Percentiles rank a stretch among this genome's conserved stretches.
Evolutionary conservation across 2,329 filamentous ascomycete genomes (phyloP).

Genomic region (Epichloe sibirici): DNA sequence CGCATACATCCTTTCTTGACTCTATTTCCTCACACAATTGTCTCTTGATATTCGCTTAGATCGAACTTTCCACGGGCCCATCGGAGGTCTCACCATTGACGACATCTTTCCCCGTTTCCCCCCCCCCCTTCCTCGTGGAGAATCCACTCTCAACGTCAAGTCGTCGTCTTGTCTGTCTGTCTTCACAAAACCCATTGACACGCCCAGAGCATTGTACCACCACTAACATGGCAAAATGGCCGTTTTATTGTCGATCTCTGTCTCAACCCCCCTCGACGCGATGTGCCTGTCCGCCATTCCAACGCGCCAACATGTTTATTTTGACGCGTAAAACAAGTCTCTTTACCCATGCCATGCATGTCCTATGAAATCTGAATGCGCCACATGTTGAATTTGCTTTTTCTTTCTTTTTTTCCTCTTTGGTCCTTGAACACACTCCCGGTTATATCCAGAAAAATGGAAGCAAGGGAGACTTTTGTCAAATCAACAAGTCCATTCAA

Average conservation of each 20-base stretch:
- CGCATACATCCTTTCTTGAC: neutral
- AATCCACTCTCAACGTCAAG: neutral
- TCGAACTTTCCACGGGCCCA: constrained; percentile 1
- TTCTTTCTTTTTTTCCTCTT: neutral
- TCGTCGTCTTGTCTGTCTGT: neutral
- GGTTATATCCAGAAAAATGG: neutral
- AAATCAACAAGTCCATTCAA: neutral
- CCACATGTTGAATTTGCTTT: neutral
- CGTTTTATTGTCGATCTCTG: too few species aligned
- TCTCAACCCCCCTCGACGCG: too few species aligned
- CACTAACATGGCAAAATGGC: too few species aligned
- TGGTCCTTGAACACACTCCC: neutral
- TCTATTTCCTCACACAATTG: neutral
- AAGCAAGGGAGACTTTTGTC: neutral
- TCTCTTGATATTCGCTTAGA: neutral
- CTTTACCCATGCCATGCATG: neutral
- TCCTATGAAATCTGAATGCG: too few species aligned
- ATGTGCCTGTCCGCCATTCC: neutral
- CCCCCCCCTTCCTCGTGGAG: neutral
- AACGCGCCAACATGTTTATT: neutral
- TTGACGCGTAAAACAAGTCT: neutral
- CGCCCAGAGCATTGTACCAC: too few species aligned
- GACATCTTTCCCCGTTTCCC: neutral
- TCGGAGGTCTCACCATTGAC: neutral
- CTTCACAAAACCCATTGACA: neutral